Evolutionary conservation across 306 rosid species (phyloP).

Genomic region (barrel medic (Medicago truncatula)): DNA sequence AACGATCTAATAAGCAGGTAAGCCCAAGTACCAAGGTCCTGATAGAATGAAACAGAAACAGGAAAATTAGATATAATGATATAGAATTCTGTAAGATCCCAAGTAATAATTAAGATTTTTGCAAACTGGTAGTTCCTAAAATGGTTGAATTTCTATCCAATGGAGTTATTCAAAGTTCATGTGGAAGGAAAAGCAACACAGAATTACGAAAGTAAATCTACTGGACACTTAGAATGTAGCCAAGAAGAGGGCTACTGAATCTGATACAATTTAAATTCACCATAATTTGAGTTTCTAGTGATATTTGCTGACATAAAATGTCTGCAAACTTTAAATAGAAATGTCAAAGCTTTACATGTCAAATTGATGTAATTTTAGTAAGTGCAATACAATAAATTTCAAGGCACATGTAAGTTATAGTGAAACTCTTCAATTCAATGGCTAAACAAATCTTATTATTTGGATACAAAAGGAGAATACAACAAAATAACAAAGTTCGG

Average conservation of each 20-base stretch:
- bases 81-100: constrained; percentile 18
- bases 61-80: neutral
- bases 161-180: constrained; percentile 11
- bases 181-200: neutral
- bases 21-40: constrained; percentile 80
- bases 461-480: constrained; percentile 24
- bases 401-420: neutral
- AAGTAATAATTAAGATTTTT: constrained; percentile 2
- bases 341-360: neutral
- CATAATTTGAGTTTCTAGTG: neutral
- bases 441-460: constrained; percentile 14
- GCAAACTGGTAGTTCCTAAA: constrained; percentile 4
- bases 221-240: constrained; percentile 5
- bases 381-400: neutral
- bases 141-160: constrained; percentile 17
- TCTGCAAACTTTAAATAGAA: neutral
- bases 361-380: constrained; percentile 11
- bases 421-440: neutral
- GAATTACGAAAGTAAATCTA: constrained; percentile 7
- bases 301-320: neutral
- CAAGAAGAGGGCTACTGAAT: neutral
- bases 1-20: constrained; percentile 70
- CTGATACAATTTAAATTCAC: neutral
- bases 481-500: constrained; percentile 6
- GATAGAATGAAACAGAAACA: constrained; percentile 42